Base-by-base conservation (phyloP, 2,329 filamentous ascomycete genomes). In the Trichoderma harzianum region DNA sequence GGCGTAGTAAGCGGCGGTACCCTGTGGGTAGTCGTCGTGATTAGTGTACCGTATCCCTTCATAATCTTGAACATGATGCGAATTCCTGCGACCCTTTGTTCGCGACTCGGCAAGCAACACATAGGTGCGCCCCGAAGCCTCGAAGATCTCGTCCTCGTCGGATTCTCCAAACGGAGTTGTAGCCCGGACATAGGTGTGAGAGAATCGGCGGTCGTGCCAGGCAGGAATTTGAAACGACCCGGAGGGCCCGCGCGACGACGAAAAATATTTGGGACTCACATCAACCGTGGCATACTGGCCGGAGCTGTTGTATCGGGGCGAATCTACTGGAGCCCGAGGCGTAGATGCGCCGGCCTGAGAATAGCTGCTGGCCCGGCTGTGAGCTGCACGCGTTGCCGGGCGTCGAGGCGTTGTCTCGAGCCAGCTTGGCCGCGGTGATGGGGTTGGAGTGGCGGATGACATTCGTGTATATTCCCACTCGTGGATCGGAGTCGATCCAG, bases 271-370 rank as follows among this genome's bases (percentile, higher is more conserved):
- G 77, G 82, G 81, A 90, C 88, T 90, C 88, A 90, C 88, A 89
- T 89, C 88, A 83, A 86, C 87, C 82, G 88, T 89, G 83, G 86
- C 87, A 84, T 90, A 90, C 79, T 88, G 84, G 80, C 88, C 88
- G 79, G 84, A 85, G 84, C 87, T 89, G 80, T 86, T 89, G 83
- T 88, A 90, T 77, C 88, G 86, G 74, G 88, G 88, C 74, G 88
- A 90, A 78, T 88, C 87, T 73, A 84, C 83, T 53, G 83, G 84
- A 72, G 83, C 84, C 77, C 83, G 84, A 72, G 81, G 85, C 79
- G 78, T 84, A 79, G 78, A 79, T 66, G 76, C 77, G 70, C 75
- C 76, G 71, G 76, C 74, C 73, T 80, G 78, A 58, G 80, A 82
- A 74, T 82, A 83, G 75, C 81, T 83, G 76, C 78, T 80, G 75